Evolutionary conservation across 1,284 basidiomycete species (phyloP).

Genomic region (Chiua sp.): DNA sequence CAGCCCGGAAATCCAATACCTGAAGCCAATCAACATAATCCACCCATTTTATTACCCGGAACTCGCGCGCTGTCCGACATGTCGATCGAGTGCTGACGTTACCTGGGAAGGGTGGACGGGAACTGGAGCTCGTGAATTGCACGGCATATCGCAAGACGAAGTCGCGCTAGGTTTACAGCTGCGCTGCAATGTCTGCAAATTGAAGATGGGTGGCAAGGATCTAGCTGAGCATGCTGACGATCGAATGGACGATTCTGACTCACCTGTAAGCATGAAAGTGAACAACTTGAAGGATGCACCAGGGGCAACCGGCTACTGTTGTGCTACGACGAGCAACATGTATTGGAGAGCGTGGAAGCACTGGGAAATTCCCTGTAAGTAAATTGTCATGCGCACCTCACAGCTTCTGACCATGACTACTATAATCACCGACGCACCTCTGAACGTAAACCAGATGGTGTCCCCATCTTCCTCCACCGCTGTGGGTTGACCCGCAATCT

Average conservation of each 20-base stretch:
- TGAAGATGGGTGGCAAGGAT: neutral
- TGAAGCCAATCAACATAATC: conserved; percentile 29
- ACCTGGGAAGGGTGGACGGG: conserved; percentile 23
- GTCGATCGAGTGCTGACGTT: conserved; percentile 8
- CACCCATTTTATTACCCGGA: conserved; percentile 25
- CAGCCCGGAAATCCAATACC: conserved; percentile 15
- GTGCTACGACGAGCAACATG: conserved; percentile 13
- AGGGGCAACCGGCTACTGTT: conserved; percentile 8
- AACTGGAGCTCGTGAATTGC: conserved; percentile 25
- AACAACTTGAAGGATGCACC: neutral
- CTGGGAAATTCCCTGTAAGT: too few relatives aligned
- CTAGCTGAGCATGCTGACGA: too few relatives aligned
- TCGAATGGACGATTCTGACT: too few relatives aligned
- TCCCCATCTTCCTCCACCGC: conserved; percentile 6
- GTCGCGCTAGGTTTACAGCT: conserved; percentile 26
- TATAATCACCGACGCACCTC: too few relatives aligned
- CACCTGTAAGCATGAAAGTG: neutral
- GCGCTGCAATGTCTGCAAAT: conserved; percentile 18
- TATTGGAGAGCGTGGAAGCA: conserved; percentile 20
- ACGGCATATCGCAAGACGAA: conserved; percentile 23
- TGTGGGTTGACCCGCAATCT: conserved; percentile 4
- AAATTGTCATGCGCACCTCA: too few relatives aligned
- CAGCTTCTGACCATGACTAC: too few relatives aligned
- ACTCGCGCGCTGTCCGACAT: conserved; percentile 23
- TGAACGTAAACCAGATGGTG: neutral